Evolutionary conservation across 768 basidiomycete genomes (phyloP), one percentile per base, ranked within the genome.

Genomic region (Serendipita sp.): DNA sequence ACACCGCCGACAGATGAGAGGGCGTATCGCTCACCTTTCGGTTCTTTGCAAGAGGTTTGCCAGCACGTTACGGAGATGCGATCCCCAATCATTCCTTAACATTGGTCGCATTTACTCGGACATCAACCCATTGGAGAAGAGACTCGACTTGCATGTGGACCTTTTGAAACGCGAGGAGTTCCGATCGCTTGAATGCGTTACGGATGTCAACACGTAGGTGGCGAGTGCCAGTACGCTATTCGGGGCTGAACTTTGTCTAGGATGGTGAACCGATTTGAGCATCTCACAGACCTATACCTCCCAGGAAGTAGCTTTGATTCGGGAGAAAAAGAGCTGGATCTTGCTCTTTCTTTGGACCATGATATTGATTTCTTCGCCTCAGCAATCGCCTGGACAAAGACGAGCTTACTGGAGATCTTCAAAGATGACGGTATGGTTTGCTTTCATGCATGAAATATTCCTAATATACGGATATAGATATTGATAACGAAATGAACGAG

Each of bases 331-430:
- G 91, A 96, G 73, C 78, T 95, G 35, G 90, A 89, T 1, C 86
- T 89, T 70, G 83, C 87, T 0, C 75, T 84, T 30, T 82, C 86
- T 10, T 85, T 95, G 68, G 95, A 99, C 71, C 81, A 84, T 68
- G 96, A 99, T 73, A 78, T 98, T 5, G 95, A 99, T 72, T 88
- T 89, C 74, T 93, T 97, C 73, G 83, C 90, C 18, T 93, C 92
- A 7, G 90, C 93, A 1, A 83, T 97, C 52, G 91, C 91, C 1
- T 81, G 95, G 66, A 85, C 89, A 45, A 91, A 92, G 78, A 94
- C 93, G 3, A 85, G 88, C 2, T 82, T 97, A 13, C 76, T 82
- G n/a, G 76, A 78, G 0, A 78, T 90, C 34, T 70, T 89, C 36
- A 80, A 83, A 66, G 95, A 97, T 69, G 84, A 88, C 63, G 91